These are phyloP conservation scores for Durusdinium trenchii DNA, from an alignment of 73 alveolate species.

Conservation along the genomic window DNA sequence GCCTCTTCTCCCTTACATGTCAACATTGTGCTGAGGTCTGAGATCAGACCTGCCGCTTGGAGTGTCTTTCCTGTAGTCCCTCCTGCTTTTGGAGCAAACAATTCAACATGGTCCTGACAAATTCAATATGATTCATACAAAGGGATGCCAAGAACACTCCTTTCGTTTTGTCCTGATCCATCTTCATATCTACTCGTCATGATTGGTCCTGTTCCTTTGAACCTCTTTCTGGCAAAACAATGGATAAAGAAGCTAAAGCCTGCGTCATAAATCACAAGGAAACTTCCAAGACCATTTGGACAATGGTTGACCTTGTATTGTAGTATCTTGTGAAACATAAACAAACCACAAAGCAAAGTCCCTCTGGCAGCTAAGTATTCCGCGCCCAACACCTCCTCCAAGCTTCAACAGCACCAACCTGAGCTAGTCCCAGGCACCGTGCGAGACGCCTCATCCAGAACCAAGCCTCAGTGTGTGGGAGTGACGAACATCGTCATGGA, in stretches of 20 bases:
- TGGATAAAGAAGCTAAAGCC: neutral
- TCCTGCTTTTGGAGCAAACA: neutral
- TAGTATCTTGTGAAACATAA: too few relatives aligned
- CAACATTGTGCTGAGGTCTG: neutral
- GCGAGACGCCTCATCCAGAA: conserved; percentile 85
- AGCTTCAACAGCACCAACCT: too few relatives aligned
- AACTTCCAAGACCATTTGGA: neutral
- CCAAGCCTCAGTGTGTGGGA: conserved; percentile 26
- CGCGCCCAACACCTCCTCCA: too few relatives aligned
- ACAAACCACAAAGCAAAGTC: too few relatives aligned
- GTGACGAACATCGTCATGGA: neutral
- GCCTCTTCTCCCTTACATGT: too few relatives aligned
- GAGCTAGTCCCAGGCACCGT: conserved; percentile 58
- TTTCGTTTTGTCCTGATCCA: too few relatives aligned
- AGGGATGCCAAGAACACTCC: too few relatives aligned
- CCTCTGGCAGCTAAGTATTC: too few relatives aligned
- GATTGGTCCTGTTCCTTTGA: neutral
- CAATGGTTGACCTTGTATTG: too few relatives aligned
- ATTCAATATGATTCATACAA: too few relatives aligned
- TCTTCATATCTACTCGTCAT: neutral
- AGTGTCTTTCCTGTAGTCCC: neutral
- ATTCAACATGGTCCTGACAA: neutral
- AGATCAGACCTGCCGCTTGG: neutral
- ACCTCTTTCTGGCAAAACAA: neutral
- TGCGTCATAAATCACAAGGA: neutral